Evolutionary conservation across 192 early-diverging fungal species (phyloP).

Genomic region (Diversispora eburnea): DNA sequence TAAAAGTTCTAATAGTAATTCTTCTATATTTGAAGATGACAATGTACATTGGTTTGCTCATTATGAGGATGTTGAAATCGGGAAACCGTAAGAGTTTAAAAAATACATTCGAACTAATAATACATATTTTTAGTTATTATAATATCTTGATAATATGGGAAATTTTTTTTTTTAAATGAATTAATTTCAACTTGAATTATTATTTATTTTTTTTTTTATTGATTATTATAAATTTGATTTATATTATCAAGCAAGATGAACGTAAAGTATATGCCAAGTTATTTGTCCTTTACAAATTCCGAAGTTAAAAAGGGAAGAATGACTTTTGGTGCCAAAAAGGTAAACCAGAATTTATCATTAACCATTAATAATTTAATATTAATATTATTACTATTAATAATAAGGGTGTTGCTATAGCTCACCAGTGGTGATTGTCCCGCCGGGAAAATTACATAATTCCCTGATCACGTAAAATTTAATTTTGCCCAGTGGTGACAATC

Average conservation of each 20-base stretch:
- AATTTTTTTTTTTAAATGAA: too few species aligned
- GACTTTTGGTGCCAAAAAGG: not conserved
- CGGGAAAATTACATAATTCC: too few species aligned
- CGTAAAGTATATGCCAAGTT: slow-evolving; percentile 40
- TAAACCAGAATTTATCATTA: too few species aligned
- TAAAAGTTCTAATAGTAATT: slow-evolving; percentile 1
- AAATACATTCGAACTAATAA: too few species aligned
- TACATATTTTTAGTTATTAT: too few species aligned
- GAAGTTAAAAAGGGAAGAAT: slow-evolving; percentile 5
- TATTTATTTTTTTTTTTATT: not conserved
- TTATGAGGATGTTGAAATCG: slow-evolving; percentile 28
- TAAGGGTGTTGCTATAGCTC: too few species aligned
- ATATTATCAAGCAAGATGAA: slow-evolving; percentile 33
- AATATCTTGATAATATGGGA: too few species aligned
- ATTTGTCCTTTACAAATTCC: slow-evolving; percentile 12
- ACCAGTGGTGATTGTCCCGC: too few species aligned
- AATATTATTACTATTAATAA: too few species aligned
- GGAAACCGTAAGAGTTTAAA: slow-evolving; percentile 33
- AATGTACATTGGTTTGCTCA: slow-evolving; percentile 38
- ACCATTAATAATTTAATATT: too few species aligned
- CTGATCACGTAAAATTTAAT: too few species aligned
- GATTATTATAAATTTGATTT: not conserved
- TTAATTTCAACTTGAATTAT: not conserved
- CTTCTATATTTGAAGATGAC: not conserved
- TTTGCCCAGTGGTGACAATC: too few species aligned